Base-by-base conservation (phyloP, 2,329 filamentous ascomycete species). In the Claviceps spartinae region DNA sequence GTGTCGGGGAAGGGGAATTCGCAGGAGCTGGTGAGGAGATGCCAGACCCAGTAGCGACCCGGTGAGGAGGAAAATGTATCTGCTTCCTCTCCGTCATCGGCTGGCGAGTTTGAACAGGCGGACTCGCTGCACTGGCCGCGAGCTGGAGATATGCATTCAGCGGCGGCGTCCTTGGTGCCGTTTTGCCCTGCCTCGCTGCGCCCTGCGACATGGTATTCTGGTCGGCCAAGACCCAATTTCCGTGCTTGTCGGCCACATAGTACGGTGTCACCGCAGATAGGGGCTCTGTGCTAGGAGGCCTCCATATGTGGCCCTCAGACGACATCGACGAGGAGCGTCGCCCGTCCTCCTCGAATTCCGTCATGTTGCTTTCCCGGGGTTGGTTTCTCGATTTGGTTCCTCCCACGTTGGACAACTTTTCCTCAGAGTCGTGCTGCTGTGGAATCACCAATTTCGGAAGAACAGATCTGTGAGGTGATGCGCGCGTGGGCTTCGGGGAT, bases 291-390 rank as follows among this genome's bases (percentile, higher is more conserved):
- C 71, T 68, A 0, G 75, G 74, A 5, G 73, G 74, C 13, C 72
- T 66, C 76, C 76, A 79, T 46, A 77, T 70, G 52, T 72, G 69
- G n/a, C 56, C 69, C 59, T 48, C 67, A 24, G 60, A 61, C 3
- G 67, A 64, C 47, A 59, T 46, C 45, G 69, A 65, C 58, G 65
- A 48, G 53, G 51, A 51, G 5, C 34, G 40, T 16, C 65, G 64
- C 54, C 74, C 65, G 58, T 76, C 72, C 63, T 79, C 71, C 54
- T 78, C 75, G 53, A 78, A 74, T 62, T 79, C 69, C 8, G 75
- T 73, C 55, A 76, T 64, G 52, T 72, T 66, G 62, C 76, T 72
- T 52, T 73, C 69, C 22, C 65, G 66, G 9, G 63, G 60, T 34
- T 40, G 56, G 14, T 47, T 49, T 4, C 44, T 41, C 37, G 50